A percentile compares a stretch with the other conserved stretches of the same genome.
Conservation (phyloP, 805 yeast species). For the Wickerhamiella australiensis region DNA sequence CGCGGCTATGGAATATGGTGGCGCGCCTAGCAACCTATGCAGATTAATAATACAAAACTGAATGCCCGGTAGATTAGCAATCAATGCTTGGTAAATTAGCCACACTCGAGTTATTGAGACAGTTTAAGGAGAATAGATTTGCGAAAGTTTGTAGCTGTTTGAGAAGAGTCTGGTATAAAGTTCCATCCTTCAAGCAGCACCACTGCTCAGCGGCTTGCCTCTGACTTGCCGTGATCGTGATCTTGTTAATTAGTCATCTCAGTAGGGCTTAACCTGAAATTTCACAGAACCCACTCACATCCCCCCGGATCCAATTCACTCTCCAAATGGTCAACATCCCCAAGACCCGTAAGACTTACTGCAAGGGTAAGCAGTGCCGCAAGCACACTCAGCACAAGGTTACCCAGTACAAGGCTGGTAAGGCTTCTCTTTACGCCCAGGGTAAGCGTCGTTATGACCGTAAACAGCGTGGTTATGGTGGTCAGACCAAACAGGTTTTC, state of each 20-base stretch:
- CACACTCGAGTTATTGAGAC: too few relatives aligned
- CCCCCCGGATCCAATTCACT: neutral
- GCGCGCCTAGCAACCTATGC: too few relatives aligned
- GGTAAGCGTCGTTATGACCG: slow-evolving; percentile 99
- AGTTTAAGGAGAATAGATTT: too few relatives aligned
- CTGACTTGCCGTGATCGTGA: neutral
- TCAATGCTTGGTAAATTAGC: too few relatives aligned
- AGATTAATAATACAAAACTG: too few relatives aligned
- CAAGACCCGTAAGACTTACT: slow-evolving; percentile 99
- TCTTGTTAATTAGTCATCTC: neutral
- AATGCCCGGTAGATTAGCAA: too few relatives aligned
- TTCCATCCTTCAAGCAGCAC: too few relatives aligned
- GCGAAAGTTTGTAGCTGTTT: too few relatives aligned
- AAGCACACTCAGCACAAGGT: slow-evolving; percentile 99
- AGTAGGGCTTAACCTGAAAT: neutral
- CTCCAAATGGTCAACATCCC: slow-evolving; percentile 85
- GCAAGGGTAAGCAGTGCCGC: slow-evolving; percentile 98
- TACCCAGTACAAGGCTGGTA: slow-evolving; percentile 99
- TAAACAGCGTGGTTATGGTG: slow-evolving; percentile 99
- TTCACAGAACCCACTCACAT: slow-evolving; percentile 11
- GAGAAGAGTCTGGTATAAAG: too few relatives aligned
- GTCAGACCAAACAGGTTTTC: slow-evolving; percentile 99
- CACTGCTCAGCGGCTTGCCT: too few relatives aligned
- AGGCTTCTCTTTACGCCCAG: slow-evolving; percentile 97
- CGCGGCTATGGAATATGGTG: too few relatives aligned